These are phyloP conservation scores for Fusarium concolor DNA, from an alignment of 2,329 filamentous ascomycete species.

Conservation along the genomic window DNA sequence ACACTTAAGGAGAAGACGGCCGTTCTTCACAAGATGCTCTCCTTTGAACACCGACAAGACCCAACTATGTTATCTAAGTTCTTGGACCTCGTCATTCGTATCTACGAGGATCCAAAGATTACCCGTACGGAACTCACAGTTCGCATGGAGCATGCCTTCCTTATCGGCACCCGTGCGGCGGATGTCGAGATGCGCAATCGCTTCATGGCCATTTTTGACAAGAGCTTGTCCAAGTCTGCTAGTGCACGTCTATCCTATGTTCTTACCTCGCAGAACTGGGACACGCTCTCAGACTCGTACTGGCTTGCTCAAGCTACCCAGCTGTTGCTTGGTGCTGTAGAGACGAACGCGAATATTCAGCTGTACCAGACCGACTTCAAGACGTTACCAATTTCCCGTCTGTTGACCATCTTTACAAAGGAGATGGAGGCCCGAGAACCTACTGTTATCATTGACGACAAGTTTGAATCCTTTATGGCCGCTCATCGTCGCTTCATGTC, in stretches of 20 bases:
- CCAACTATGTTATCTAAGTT: constrained; percentile 91
- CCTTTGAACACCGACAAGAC: constrained; percentile 88
- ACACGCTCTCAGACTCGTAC: constrained; percentile 92
- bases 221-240: constrained; percentile 91
- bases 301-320: constrained; percentile 97
- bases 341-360: constrained; percentile 82
- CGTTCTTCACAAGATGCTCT: constrained; percentile 98
- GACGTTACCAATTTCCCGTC: constrained; percentile 76
- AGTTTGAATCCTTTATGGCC: constrained; percentile 81
- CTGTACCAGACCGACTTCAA: constrained; percentile 88
- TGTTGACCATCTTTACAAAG: constrained; percentile 79
- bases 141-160: constrained; percentile 96
- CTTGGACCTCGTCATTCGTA: constrained; percentile 93
- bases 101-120: constrained; percentile 98
- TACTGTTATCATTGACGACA: constrained; percentile 81
- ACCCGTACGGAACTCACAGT: constrained; percentile 95
- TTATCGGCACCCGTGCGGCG: constrained; percentile 91
- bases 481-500: constrained; percentile 85
- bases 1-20: constrained; percentile 99
- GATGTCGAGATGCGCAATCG: constrained; percentile 97
- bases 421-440: constrained; percentile 77
- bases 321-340: constrained; percentile 88
- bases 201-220: constrained; percentile 96
- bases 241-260: constrained; percentile 91
- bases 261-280: constrained; percentile 94